Base-by-base conservation (phyloP, 31 red algal species). In the Asparagopsis taxiformis region DNA sequence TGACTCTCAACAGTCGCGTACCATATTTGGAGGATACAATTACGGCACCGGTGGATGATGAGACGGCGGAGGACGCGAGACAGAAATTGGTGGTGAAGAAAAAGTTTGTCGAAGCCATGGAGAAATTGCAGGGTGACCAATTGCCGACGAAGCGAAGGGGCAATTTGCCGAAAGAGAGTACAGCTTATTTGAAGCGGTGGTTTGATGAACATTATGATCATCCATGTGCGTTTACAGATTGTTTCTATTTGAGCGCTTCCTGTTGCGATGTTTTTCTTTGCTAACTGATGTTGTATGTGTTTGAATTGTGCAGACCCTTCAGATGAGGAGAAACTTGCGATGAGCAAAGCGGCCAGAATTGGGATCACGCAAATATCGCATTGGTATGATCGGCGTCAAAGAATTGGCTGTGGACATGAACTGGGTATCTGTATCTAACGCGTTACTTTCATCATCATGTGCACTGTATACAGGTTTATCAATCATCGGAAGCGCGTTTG, bases 141-240 rank as follows among this genome's bases (percentile, higher is more conserved):
- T 13, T 43, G 0, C 21, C 32, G 32, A 41, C 15, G 0, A 66
- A 43, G 25, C 15, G 62, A 15, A 35, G 34, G 15, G 62, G 62
- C 21, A 66, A 66, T 43, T 22, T 66, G 24, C 62, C 62, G 32
- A 35, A 66, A 29, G 0, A 66, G 62, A 66, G 31, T 0, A 41
- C 62, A 19, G 62, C 10, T 15, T 34, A 16, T 8, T 43, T 66
- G 31, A 34, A 43, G 62, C 13, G 16, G 28, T 66, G 62, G 62
- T 35, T 66, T 22, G 32, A 66, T 43, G 15, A 15, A 10, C 62
- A 66, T 25, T 15, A 43, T 15, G 21, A 43, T 66, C 25, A 66
- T 43, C 62, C 62, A 16, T 66, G 34, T 66, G 16, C 21, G 62
- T 59, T 59, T n/a, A n/a, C n/a, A n/a, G n/a, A n/a, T n/a, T n/a